Evolutionary conservation across 23 red algal species (phyloP), one percentile per base, ranked within the genome.

Genomic region (Gracilaria domingensis): DNA sequence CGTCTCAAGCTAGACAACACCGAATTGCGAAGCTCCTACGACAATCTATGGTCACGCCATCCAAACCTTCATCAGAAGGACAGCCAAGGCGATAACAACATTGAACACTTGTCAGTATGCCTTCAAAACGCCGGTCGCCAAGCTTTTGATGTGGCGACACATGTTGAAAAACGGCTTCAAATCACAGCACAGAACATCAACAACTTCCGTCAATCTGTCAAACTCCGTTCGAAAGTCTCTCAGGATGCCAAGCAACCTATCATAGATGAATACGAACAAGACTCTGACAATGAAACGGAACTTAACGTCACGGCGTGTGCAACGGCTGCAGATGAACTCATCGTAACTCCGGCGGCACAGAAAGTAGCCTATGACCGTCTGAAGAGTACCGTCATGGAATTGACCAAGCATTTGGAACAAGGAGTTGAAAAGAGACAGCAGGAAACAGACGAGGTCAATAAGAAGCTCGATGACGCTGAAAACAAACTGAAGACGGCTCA

Each of bases 1-100:
- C 87, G 87, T 33, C 87, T 90, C 71, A 90, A 90, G 39, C 42
- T 47, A 45, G 86, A 90, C 55, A 90, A 90, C 57, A 28, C 36
- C 21, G 74, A 81, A 44, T 75, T 90, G 32, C 54, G 45, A 45
- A 58, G 14, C 50, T 81, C 74, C 6, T 90, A 90, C 36, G 74
- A 90, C 51, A 90, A 81, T 37, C 87, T 90, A 16, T 90, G 47
- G 87, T 36, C 45, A 67, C 71, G 87, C 32, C 81, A 90, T 80
- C 87, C 81, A 79, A 35, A 64, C 24, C 23, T 65, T 9, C 57
- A 90, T 16, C 21, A 57, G 9, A 53, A 37, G 28, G 21, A 37
- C 0, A 47, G 21, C 25, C 14, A 23, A 23, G 11, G 38, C 20
- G 79, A 56, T 8, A 56, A 82, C 23, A 82, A 82, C 58, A 81